These are phyloP conservation scores for Teunomyces kruisii DNA, from an alignment of 805 yeast species.

Conservation along the genomic window DNA sequence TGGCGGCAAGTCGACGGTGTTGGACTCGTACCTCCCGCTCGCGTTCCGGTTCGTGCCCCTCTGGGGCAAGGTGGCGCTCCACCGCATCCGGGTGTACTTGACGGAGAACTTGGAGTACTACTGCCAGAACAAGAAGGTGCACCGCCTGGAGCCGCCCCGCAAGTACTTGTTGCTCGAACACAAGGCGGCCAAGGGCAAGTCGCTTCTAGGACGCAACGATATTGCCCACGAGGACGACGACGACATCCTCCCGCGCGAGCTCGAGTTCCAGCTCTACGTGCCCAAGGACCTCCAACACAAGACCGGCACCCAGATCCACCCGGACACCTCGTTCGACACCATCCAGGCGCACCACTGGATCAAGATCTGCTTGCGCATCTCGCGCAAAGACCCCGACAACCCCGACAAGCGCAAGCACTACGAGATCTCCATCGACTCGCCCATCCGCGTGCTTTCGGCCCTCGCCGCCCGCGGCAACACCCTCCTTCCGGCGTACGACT, in stretches of 20 bases:
- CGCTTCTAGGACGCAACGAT: slow-evolving; percentile 45
- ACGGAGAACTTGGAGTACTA: slow-evolving; percentile 91
- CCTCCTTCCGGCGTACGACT: slow-evolving; percentile 67
- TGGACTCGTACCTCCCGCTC: slow-evolving; percentile 81
- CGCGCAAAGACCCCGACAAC: slow-evolving; percentile 57
- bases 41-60: slow-evolving; percentile 82
- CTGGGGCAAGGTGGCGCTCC: slow-evolving; percentile 77
- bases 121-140: slow-evolving; percentile 82
- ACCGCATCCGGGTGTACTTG: slow-evolving; percentile 78
- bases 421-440: slow-evolving; percentile 93
- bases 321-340: slow-evolving; percentile 77
- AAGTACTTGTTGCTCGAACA: slow-evolving; percentile 81
- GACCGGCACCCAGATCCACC: slow-evolving; percentile 56
- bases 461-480: slow-evolving; percentile 81
- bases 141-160: slow-evolving; percentile 85
- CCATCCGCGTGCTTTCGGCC: slow-evolving; percentile 77
- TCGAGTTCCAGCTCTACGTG: slow-evolving; percentile 82
- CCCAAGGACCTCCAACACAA: slow-evolving; percentile 66
- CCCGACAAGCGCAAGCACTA: slow-evolving; percentile 77
- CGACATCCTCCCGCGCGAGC: slow-evolving; percentile 71
- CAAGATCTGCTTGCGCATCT: slow-evolving; percentile 79
- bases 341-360: slow-evolving; percentile 96
- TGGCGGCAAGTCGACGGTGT: slow-evolving; percentile 83
- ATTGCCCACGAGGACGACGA: slow-evolving; percentile 33
- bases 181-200: slow-evolving; percentile 54